Percentiles rank a stretch among this genome's conserved stretches.
phyloP scores from a whole-genome alignment of 1,284 basidiomycete genomes.

The Taiwanofungus camphoratus region DNA sequence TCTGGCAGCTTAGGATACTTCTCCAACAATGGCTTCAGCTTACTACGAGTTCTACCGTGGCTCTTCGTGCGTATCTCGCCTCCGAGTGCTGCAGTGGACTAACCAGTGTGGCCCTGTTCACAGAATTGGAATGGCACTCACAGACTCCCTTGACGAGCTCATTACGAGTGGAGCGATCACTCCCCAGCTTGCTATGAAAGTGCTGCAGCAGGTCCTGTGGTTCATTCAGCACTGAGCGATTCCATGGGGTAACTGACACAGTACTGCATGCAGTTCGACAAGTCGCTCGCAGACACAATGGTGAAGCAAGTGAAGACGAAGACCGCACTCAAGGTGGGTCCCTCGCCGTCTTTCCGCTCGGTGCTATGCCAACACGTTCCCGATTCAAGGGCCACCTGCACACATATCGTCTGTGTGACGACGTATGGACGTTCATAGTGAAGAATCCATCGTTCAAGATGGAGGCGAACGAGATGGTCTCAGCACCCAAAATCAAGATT shows the following conservation, averaged over 20 bases:
- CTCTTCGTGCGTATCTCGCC: slow-evolving; percentile 63
- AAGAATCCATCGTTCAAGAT: slow-evolving; percentile 91
- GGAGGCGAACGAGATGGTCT: slow-evolving; percentile 82
- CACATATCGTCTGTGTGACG: slow-evolving; percentile 93
- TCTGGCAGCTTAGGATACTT: no score
- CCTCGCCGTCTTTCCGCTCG: neutral
- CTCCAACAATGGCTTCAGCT: slow-evolving; percentile 78
- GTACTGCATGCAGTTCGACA: slow-evolving; percentile 72
- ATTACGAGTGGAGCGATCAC: slow-evolving; percentile 97
- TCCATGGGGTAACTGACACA: slow-evolving; percentile 1
- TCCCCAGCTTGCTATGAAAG: slow-evolving; percentile 96
- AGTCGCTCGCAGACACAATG: slow-evolving; percentile 86
- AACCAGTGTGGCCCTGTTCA: slow-evolving; percentile 4
- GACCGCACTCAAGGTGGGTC: slow-evolving; percentile 78
- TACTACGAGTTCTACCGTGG: slow-evolving; percentile 92
- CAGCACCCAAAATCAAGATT: slow-evolving; percentile 83
- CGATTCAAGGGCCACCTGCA: slow-evolving; percentile 72
- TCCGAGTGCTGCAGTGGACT: slow-evolving; percentile 7
- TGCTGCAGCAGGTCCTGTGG: slow-evolving; percentile 79
- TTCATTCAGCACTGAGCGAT: slow-evolving; percentile 1
- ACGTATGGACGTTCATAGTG: slow-evolving; percentile 96
- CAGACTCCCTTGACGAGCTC: slow-evolving; percentile 98
- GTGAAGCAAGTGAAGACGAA: slow-evolving; percentile 90
- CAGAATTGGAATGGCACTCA: slow-evolving; percentile 95
- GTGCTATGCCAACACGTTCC: neutral